These are phyloP conservation scores for Whalleya microplaca DNA, from an alignment of 2,329 filamentous ascomycete species.

Conservation along the genomic window DNA sequence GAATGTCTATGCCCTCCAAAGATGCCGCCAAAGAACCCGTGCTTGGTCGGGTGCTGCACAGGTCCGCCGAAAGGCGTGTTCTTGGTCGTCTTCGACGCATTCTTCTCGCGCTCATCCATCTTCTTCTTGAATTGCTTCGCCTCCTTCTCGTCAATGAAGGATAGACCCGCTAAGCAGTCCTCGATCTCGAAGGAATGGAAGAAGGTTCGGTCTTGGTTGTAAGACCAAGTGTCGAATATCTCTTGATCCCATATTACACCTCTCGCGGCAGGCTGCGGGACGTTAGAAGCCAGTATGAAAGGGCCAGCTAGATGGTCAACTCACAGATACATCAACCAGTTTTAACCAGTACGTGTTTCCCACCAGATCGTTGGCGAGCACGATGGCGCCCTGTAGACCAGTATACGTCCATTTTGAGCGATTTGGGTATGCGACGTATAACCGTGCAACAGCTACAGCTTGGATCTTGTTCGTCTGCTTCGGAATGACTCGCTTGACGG, in stretches of 20 bases:
- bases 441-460: conserved; percentile 87
- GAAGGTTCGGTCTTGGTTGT: conserved; percentile 96
- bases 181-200: conserved; percentile 98
- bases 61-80: conserved; percentile 73
- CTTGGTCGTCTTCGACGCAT: conserved; percentile 85
- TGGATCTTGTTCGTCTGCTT: conserved; percentile 98
- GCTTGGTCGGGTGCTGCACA: conserved; percentile 48
- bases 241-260: conserved; percentile 98
- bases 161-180: conserved; percentile 85
- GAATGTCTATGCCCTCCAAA: conserved; percentile 65
- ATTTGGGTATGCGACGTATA: conserved; percentile 92
- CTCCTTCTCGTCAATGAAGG: conserved; percentile 96
- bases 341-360: conserved; percentile 98
- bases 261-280: conserved; percentile 67
- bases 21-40: conserved; percentile 61
- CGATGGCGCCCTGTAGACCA: conserved; percentile 86
- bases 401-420: conserved; percentile 89
- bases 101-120: conserved; percentile 94
- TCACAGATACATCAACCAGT: conserved; percentile 92
- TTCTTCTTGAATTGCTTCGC: conserved; percentile 97
- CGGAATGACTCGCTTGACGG: conserved; percentile 90
- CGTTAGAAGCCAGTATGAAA: conserved; percentile 15
- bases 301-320: conserved; percentile 38
- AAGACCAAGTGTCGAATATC: conserved; percentile 91
- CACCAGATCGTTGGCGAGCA: conserved; percentile 90